Conservation (phyloP, 345 rosid species). For the Brassica rapa region DNA sequence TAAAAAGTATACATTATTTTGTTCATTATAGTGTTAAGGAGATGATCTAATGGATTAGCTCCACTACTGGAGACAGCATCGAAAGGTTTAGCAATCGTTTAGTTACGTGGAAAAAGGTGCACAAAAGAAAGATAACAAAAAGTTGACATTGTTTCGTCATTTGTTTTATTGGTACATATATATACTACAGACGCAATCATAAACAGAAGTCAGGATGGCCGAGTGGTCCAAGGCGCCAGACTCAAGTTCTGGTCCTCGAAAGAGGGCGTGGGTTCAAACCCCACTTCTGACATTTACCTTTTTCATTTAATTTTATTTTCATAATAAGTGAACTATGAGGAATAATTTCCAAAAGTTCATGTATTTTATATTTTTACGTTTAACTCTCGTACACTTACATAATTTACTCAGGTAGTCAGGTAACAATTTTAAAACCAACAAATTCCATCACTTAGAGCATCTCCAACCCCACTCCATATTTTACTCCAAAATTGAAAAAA, state of each 20-base stretch:
- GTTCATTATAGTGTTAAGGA: not conserved
- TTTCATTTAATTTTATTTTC: not conserved
- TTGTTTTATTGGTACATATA: not conserved
- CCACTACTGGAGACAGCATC: not conserved
- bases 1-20: not conserved
- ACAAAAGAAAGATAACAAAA: not conserved
- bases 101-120: not conserved
- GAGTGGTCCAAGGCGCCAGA: constrained; percentile 91
- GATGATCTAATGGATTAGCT: not conserved
- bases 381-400: not conserved
- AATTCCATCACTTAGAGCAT: not conserved
- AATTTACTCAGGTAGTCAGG: not conserved
- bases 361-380: not conserved
- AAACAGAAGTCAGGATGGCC: constrained; percentile 63
- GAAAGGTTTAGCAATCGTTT: not conserved
- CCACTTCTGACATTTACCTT: constrained; percentile 41
- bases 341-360: not conserved
- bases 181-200: not conserved
- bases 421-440: not conserved
- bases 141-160: not conserved
- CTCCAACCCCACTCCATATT: too few relatives aligned
- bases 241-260: constrained; percentile 73
- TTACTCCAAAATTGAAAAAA: too few relatives aligned
- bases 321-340: not conserved
- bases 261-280: constrained; percentile 62